Evolutionary conservation across 441 rosid species (phyloP).

Genomic region (Euphorbia celastroides): DNA sequence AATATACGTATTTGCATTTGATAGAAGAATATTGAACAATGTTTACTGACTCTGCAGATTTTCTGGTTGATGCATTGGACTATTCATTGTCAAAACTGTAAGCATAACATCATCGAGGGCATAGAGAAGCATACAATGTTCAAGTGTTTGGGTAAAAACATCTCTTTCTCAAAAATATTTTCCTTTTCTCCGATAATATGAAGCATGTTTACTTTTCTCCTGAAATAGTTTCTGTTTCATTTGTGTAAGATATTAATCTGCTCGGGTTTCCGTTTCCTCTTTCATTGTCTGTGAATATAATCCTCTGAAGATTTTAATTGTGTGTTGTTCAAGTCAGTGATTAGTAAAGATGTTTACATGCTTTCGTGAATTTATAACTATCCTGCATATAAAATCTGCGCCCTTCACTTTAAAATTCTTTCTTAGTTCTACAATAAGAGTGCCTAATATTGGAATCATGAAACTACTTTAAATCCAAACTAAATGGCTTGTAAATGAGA

Average conservation of each 20-base stretch:
- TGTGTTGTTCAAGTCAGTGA: background rate
- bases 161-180: background rate
- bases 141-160: constrained; percentile 7
- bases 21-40: background rate
- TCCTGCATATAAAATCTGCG: too few relatives aligned
- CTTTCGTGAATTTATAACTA: too few relatives aligned
- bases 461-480: background rate
- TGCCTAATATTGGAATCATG: background rate
- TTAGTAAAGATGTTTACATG: background rate
- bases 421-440: too few relatives aligned
- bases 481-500: background rate
- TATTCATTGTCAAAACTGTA: constrained; percentile 62
- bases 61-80: constrained; percentile 83
- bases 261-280: background rate
- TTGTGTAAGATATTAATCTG: background rate
- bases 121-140: constrained; percentile 9
- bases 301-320: background rate
- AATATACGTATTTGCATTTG: background rate
- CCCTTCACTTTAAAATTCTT: too few relatives aligned
- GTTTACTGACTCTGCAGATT: constrained; percentile 47
- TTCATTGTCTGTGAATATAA: background rate
- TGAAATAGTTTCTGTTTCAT: background rate
- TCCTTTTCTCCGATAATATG: constrained; percentile 13
- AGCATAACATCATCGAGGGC: constrained; percentile 19
- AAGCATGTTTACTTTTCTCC: constrained; percentile 6